Conservation (phyloP, 2,329 filamentous ascomycete genomes). For the Acrocalymma vagum region DNA sequence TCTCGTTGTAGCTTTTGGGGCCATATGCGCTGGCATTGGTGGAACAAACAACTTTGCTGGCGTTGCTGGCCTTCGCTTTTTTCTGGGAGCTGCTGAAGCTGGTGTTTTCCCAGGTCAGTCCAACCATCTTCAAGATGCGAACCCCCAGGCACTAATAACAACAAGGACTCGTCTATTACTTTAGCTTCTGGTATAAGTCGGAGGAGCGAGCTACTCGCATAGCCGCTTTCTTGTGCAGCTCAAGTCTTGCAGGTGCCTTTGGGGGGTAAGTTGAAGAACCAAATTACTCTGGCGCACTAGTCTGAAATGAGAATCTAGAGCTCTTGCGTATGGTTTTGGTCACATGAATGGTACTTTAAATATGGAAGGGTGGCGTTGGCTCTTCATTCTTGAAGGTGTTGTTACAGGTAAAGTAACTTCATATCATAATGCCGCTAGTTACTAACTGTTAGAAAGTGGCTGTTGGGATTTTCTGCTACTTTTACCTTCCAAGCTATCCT, state of each 20-base stretch:
- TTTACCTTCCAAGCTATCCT: slow-evolving; percentile 57
- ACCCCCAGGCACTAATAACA: too few species aligned
- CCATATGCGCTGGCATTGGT: slow-evolving; percentile 55
- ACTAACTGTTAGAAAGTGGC: slow-evolving; percentile 3
- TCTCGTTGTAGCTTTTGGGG: slow-evolving; percentile 55
- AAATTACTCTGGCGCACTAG: too few species aligned
- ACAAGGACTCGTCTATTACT: slow-evolving; percentile 57
- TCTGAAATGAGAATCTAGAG: too few species aligned
- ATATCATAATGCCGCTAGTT: slow-evolving; percentile 15
- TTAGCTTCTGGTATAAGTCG: slow-evolving; percentile 65
- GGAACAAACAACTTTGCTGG: slow-evolving; percentile 50
- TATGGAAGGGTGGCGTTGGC: slow-evolving; percentile 38
- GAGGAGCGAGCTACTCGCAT: slow-evolving; percentile 67
- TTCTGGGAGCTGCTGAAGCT: slow-evolving; percentile 38
- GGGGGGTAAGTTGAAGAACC: too few species aligned
- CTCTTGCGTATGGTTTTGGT: slow-evolving; percentile 61
- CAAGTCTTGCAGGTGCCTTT: slow-evolving; percentile 62
- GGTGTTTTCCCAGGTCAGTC: slow-evolving; percentile 31
- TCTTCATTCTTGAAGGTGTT: slow-evolving; percentile 19
- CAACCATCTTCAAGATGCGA: too few species aligned
- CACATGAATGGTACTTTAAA: slow-evolving; percentile 46
- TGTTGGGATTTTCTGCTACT: slow-evolving; percentile 47
- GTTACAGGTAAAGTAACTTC: slow-evolving; percentile 12
- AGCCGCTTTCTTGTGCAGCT: slow-evolving; percentile 63
- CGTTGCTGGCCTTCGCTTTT: slow-evolving; percentile 49